Evolutionary conservation across 805 yeast genomes (phyloP), one percentile per base, ranked within the genome.

Genomic region (Starmerella powellii): DNA sequence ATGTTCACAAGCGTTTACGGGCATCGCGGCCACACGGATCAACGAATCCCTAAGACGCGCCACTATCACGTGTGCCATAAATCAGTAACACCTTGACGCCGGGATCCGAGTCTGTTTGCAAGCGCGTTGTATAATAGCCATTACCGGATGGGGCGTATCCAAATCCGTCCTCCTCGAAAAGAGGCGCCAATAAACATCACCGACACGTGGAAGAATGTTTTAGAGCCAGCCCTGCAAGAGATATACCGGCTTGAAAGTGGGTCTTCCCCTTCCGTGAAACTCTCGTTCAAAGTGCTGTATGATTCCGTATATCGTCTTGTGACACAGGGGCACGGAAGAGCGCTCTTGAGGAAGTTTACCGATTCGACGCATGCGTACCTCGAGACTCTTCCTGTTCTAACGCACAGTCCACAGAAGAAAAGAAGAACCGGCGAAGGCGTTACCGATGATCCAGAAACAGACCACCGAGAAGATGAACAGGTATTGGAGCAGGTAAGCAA

Each of bases 141-240:
- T 23, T 6, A 6, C 10, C 26, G 19, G 35, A 19, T 19, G 15
- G 16, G 35, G 40, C 33, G 49, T 16, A 40, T 52, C 34, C 44
- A 41, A 29, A 53, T 54, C 24, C 47, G 52, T 16, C 48, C 51
- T 3, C 57, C 57, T 5, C 40, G 44, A 29, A 34, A 40, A 16
- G 45, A 45, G 15, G 38, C 47, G 13, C 40, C 50, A 0, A 18
- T 51, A 8, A 45, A 50, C 20, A 36, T 52, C 16, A 37, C 34
- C n/a, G 45, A 47, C 2, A 42, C 44, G 18, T 54, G 57, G 57
- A 24, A 34, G 8, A 28, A 31, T 8, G 29, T 36, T 16, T 42
- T 54, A 18, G 52, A 46, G 37, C 57, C 57, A 1, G 57, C 54
- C 2, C 37, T 54, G n/a, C 38, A 37, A 18, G 47, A 44, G 12